Evolutionary conservation across 345 rosid species (phyloP).

Genomic region (Hibiscus trionum): DNA sequence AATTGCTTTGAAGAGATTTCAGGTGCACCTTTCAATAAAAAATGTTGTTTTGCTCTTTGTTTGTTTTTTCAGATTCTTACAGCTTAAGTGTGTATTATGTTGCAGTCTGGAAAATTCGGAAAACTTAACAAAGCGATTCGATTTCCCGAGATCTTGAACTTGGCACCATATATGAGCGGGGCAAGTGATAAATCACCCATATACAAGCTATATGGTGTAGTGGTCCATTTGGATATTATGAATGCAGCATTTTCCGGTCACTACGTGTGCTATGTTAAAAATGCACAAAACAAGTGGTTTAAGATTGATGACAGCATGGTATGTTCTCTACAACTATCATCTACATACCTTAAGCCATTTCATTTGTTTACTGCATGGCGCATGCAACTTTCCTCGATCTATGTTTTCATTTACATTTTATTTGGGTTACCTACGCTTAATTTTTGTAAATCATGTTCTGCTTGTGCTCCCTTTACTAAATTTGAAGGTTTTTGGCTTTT

Average conservation of each 20-base stretch:
- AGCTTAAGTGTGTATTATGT: constrained; percentile 10
- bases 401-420: neutral
- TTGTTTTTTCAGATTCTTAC: neutral
- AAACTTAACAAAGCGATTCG: constrained; percentile 79
- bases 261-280: constrained; percentile 82
- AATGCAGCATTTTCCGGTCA: constrained; percentile 95
- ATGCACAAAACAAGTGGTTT: constrained; percentile 84
- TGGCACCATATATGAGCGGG: constrained; percentile 88
- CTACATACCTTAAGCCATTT: constrained; percentile 4
- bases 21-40: constrained; percentile 36
- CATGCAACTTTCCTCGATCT: neutral
- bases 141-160: constrained; percentile 78
- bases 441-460: neutral
- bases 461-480: neutral
- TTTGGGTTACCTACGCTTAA: neutral
- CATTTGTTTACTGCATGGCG: constrained; percentile 2
- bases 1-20: constrained; percentile 86
- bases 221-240: constrained; percentile 91
- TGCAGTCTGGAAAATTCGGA: constrained; percentile 90
- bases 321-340: constrained; percentile 22
- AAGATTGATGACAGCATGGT: constrained; percentile 88
- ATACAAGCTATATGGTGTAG: constrained; percentile 87
- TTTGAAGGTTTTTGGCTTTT: neutral
- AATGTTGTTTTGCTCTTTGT: neutral
- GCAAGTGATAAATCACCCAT: constrained; percentile 77